These are phyloP conservation scores for Ceriops tagal DNA, from an alignment of 345 rosid species.

Conservation along the genomic window DNA sequence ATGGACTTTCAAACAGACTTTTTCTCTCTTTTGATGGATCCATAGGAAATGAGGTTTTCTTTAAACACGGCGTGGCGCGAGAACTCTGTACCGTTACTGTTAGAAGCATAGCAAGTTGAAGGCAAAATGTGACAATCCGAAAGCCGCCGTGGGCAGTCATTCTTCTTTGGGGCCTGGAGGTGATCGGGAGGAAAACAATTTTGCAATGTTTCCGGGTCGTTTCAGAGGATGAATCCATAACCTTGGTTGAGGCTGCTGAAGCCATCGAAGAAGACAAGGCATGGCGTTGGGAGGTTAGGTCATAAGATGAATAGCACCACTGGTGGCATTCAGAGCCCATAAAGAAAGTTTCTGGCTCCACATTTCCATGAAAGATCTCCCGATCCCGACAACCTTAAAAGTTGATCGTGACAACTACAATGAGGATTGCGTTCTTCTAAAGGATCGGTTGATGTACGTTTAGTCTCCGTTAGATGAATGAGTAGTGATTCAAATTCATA, in stretches of 20 bases:
- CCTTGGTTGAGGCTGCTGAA: conserved; percentile 71
- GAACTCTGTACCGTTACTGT: no score
- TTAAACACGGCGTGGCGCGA: no score
- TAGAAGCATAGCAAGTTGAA: no score
- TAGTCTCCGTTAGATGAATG: no score
- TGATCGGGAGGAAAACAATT: conserved; percentile 13
- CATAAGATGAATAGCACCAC: conserved; percentile 20
- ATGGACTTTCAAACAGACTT: no score
- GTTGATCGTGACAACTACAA: conserved; percentile 66
- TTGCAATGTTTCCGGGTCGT: conserved; percentile 39
- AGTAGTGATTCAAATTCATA: no score
- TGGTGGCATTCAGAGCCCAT: conserved; percentile 1
- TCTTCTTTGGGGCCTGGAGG: conserved; percentile 21
- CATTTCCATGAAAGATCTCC: conserved; percentile 21
- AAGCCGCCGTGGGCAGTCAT: conserved; percentile 20
- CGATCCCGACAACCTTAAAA: conserved; percentile 29
- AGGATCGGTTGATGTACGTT: no score
- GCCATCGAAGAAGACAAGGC: conserved; percentile 53
- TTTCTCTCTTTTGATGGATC: no score
- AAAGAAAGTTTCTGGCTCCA: conserved; percentile 4
- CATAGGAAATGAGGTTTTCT: no score
- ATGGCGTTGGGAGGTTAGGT: conserved; percentile 26
- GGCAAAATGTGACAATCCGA: no score
- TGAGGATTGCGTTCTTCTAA: conserved; percentile 15
- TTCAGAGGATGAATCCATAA: conserved; percentile 46